Conservation (phyloP, 805 yeast genomes). For the Metschnikowia baotianmanensis region DNA sequence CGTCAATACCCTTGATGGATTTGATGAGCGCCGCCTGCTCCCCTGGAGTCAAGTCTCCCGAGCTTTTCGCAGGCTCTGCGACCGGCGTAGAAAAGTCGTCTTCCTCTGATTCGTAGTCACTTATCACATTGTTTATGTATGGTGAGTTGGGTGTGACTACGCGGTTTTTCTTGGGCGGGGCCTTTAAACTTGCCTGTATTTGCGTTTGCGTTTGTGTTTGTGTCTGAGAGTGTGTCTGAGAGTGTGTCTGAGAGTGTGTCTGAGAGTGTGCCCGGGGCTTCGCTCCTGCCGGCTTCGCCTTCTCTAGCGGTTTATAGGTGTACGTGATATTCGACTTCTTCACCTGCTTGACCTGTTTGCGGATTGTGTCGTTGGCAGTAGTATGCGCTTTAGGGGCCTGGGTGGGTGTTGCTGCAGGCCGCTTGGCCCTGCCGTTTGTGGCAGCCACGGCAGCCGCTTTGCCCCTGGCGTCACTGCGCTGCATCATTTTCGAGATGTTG, state of each 20-base stretch:
- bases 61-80: not conserved
- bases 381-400: slow-evolving; percentile 9
- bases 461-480: slow-evolving; percentile 12
- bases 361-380: slow-evolving; percentile 6
- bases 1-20: slow-evolving; percentile 72
- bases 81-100: not conserved
- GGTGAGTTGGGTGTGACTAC: slow-evolving; percentile 19
- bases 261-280: slow-evolving; percentile 1
- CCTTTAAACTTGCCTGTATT: not conserved
- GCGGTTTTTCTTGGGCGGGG: not conserved
- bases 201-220: not conserved
- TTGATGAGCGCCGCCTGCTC: slow-evolving; percentile 41
- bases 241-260: not conserved
- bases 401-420: slow-evolving; percentile 9
- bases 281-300: slow-evolving; percentile 10
- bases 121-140: slow-evolving; percentile 26
- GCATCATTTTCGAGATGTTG: slow-evolving; percentile 35
- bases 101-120: slow-evolving; percentile 22
- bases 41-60: slow-evolving; percentile 16
- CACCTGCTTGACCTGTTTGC: slow-evolving; percentile 6
- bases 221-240: not conserved
- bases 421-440: not conserved
- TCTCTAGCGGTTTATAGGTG: slow-evolving; percentile 23
- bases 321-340: slow-evolving; percentile 33
- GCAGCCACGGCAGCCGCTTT: no score